These are phyloP conservation scores for Ormosia semicastrata DNA, from an alignment of 306 rosid genomes.

Conservation along the genomic window DNA sequence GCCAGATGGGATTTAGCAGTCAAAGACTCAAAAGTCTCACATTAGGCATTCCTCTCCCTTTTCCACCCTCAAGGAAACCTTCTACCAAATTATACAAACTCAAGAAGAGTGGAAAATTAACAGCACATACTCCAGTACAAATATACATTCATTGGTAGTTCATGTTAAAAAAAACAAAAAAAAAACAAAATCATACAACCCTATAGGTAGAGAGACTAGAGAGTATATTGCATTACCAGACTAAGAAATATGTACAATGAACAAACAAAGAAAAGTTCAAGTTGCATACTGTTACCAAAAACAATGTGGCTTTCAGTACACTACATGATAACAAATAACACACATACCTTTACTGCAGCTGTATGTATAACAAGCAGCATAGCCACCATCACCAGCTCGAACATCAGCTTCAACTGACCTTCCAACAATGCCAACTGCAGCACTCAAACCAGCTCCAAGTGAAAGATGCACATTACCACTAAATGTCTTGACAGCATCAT, in stretches of 20 bases:
- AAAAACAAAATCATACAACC: neutral
- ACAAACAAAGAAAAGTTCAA: neutral
- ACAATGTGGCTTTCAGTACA: neutral
- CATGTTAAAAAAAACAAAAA: neutral
- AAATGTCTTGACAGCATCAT: slow-evolving; percentile 80
- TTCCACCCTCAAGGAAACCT: no score
- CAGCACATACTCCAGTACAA: neutral
- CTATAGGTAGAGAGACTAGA: neutral
- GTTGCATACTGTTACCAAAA: neutral
- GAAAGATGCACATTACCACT: slow-evolving; percentile 77
- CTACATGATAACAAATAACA: slow-evolving; percentile 3
- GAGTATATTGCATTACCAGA: neutral
- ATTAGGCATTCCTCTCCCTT: no score
- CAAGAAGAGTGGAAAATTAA: no score
- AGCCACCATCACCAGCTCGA: slow-evolving; percentile 98
- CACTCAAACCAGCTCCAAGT: slow-evolving; percentile 93
- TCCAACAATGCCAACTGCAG: slow-evolving; percentile 86
- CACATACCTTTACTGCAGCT: slow-evolving; percentile 90
- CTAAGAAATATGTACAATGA: neutral
- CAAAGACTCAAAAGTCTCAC: no score
- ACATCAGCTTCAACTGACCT: slow-evolving; percentile 91
- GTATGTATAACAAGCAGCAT: slow-evolving; percentile 86
- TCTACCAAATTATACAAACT: no score
- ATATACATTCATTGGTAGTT: neutral
- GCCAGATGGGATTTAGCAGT: no score